Percentiles rank a stretch among this genome's conserved stretches.
Evolutionary conservation across 2,329 filamentous ascomycete genomes (phyloP).

Genomic region (Colletotrichum eremochloae): DNA sequence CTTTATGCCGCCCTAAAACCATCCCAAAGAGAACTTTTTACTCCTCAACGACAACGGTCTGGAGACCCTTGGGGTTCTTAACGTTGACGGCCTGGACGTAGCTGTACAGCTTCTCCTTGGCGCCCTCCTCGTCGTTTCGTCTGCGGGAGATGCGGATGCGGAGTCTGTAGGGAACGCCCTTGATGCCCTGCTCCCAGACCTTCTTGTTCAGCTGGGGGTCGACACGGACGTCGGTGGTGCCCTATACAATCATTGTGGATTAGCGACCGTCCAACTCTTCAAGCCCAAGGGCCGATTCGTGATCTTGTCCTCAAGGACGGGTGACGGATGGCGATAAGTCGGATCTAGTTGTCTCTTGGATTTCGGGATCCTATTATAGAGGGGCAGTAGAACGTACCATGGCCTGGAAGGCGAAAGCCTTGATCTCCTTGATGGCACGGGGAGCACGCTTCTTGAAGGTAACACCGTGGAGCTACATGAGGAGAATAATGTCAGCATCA

Average conservation of each 20-base stretch:
- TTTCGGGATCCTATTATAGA: conserved; percentile 6
- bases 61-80: conserved; percentile 98
- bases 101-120: conserved; percentile 99
- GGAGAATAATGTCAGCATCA: conserved; percentile 51
- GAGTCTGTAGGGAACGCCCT: conserved; percentile 97
- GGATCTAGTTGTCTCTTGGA: background rate
- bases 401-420: conserved; percentile 89
- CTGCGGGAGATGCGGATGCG: conserved; percentile 99
- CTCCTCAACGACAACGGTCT: conserved; percentile 88
- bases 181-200: conserved; percentile 99
- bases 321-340: background rate
- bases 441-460: conserved; percentile 99
- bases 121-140: conserved; percentile 99
- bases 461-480: conserved; percentile 88
- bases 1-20: conserved; percentile 57
- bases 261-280: conserved; percentile 37
- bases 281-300: background rate
- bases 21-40: conserved; percentile 62
- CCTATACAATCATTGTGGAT: conserved; percentile 66
- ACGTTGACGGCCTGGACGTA: conserved; percentile 99
- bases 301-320: background rate
- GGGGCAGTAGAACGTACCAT: conserved; percentile 80
- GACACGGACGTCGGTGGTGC: conserved; percentile 95
- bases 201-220: conserved; percentile 99
- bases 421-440: conserved; percentile 99